Evolutionary conservation across 2,329 filamentous ascomycete genomes (phyloP).

Genomic region (Dothistroma pini): DNA sequence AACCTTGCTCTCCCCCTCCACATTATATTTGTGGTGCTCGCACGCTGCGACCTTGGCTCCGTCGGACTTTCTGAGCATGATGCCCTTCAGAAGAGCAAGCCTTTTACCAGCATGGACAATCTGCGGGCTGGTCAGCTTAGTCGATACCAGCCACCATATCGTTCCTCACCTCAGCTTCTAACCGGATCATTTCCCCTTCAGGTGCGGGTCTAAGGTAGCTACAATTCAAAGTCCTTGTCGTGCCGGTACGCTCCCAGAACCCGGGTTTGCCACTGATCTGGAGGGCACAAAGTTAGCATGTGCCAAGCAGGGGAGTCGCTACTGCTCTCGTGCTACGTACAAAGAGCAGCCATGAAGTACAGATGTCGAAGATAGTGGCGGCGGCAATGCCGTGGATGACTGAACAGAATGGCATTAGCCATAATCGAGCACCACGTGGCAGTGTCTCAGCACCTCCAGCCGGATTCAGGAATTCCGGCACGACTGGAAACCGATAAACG

Average conservation of each 20-base stretch:
- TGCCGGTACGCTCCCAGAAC: conserved; percentile 27
- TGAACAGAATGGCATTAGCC: too few relatives aligned
- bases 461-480: conserved; percentile 26
- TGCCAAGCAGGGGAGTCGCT: not conserved
- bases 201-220: conserved; percentile 24
- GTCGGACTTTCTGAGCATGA: conserved; percentile 25
- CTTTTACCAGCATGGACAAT: conserved; percentile 27
- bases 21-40: conserved; percentile 29
- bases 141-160: not conserved
- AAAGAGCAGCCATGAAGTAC: conserved; percentile 21
- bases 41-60: conserved; percentile 24
- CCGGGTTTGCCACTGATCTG: conserved; percentile 18
- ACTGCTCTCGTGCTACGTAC: not conserved
- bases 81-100: conserved; percentile 22
- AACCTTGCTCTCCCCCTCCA: conserved; percentile 22
- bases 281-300: not conserved
- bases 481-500: conserved; percentile 25
- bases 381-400: conserved; percentile 25
- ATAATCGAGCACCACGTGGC: too few relatives aligned
- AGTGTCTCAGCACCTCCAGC: conserved; percentile 5
- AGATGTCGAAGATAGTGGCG: conserved; percentile 25
- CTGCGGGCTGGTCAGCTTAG: conserved; percentile 5
- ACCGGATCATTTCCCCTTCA: conserved; percentile 21
- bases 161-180: conserved; percentile 25
- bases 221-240: conserved; percentile 23